Base-by-base conservation (phyloP, 768 basidiomycete genomes). In the Mycena maculata region DNA sequence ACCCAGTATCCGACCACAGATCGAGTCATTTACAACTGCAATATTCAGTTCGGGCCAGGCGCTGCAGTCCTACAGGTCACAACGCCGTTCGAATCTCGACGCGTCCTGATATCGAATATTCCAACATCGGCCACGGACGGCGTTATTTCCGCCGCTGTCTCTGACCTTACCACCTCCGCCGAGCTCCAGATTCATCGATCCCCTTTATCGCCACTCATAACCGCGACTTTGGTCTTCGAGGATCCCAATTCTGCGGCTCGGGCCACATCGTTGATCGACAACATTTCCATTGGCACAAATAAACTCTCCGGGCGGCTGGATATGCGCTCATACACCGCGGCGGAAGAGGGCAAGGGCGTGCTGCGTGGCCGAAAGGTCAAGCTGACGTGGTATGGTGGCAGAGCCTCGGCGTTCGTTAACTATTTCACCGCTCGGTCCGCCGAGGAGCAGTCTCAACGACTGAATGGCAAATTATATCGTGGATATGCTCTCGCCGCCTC, bases 81-180 rank as follows among this genome's bases (percentile, higher is more conserved):
- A 56, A 83, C 84, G 3, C 72, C 77, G 1, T 80, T 81, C 9
- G 84, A 86, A 60, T 81, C 83, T 3, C 69, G 57, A 16, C 75
- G 72, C 31, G 68, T 86, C 44, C 62, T 81, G 30, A 66, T 88
- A 11, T 78, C 79, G 16, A 83, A 84, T 57, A 71, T 88, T 22
- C 82, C 85, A 16, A 27, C 69, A 10, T 55, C 61, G 4, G 31
- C 52, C 53, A 45, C 61, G 11, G 61, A 63, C 27, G 15, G 6
- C 33, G 53, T 16, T 16, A 63, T 63, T 16, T 36, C 44, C 36
- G 13, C 16, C 30, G 53, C 53, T 7, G 16, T 63, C 31, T 47
- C 44, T 7, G 18, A 9, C 16, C n/a, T 56, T 2, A 27, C 53
- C 18, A 11, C 7, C 7, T 31, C 44, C 15, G 33, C 61, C 4